Percentiles rank a stretch among this genome's conserved stretches.
Evolutionary conservation across 257 asterid species (phyloP).

Genomic region (Gardenia jasminoides): DNA sequence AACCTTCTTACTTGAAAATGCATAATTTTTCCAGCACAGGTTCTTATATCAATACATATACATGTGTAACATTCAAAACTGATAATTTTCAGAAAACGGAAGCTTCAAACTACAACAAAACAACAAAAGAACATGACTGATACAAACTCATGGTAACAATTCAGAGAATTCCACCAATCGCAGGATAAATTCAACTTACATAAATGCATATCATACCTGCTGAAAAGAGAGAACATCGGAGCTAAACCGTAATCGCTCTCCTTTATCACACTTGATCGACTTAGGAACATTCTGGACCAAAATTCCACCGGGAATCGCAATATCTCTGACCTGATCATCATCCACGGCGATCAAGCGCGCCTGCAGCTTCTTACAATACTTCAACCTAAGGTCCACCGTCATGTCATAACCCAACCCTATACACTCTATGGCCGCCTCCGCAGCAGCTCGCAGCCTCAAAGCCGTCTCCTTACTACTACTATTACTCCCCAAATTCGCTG

Average conservation of each 20-base stretch:
- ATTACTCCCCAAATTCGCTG: background rate
- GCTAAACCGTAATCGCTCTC: constrained; percentile 75
- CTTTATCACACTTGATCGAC: constrained; percentile 71
- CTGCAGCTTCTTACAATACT: constrained; percentile 28
- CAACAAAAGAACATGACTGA: background rate
- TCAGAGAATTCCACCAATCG: background rate
- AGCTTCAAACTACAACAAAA: background rate
- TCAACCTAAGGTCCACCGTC: constrained; percentile 37
- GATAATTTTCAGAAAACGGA: background rate
- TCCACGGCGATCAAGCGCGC: constrained; percentile 58
- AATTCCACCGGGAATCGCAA: constrained; percentile 68
- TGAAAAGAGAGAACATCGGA: constrained; percentile 69
- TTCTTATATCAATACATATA: no score
- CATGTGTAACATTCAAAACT: background rate
- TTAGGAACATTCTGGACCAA: constrained; percentile 67
- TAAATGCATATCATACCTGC: constrained; percentile 39
- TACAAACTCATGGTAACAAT: background rate
- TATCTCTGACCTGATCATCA: constrained; percentile 62
- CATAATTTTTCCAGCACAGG: background rate
- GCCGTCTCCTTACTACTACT: constrained; percentile 49
- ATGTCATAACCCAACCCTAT: constrained; percentile 70
- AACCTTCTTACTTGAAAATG: background rate
- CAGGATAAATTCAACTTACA: no score
- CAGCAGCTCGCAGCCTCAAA: constrained; percentile 61
- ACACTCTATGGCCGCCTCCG: constrained; percentile 61